phyloP scores from a whole-genome alignment of 257 asterid genomes.

The Salvia splendens region DNA sequence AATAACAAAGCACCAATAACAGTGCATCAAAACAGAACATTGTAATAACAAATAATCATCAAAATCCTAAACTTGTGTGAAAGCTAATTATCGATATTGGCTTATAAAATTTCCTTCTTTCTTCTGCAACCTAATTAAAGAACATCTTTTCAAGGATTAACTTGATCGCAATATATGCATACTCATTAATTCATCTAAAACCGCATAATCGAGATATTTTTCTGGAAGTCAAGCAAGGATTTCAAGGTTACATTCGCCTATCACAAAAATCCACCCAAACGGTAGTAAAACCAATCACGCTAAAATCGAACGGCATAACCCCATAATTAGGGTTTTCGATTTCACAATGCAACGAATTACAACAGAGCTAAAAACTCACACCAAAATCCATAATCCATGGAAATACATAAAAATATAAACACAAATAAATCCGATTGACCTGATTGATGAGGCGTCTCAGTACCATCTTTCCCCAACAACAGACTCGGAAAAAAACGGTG shows the following conservation, averaged over 20 bases:
- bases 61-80: neutral
- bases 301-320: neutral
- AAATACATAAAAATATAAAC: neutral
- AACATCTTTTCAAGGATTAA: neutral
- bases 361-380: neutral
- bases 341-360: neutral
- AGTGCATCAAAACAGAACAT: constrained; percentile 17
- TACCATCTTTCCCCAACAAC: constrained; percentile 17
- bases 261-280: neutral
- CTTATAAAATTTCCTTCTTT: neutral
- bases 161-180: neutral
- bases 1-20: neutral
- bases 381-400: neutral
- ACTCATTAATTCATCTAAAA: neutral
- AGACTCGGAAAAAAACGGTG: neutral
- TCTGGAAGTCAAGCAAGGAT: neutral
- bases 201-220: constrained; percentile 14
- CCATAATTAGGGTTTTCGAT: constrained; percentile 28
- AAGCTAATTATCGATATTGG: constrained; percentile 10
- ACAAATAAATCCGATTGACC: neutral
- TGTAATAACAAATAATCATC: neutral
- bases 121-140: neutral
- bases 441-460: constrained; percentile 38
- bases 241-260: constrained; percentile 5
- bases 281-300: neutral